phyloP scores from a whole-genome alignment of 2,329 filamentous ascomycete species.

The Didymella glomerata region DNA sequence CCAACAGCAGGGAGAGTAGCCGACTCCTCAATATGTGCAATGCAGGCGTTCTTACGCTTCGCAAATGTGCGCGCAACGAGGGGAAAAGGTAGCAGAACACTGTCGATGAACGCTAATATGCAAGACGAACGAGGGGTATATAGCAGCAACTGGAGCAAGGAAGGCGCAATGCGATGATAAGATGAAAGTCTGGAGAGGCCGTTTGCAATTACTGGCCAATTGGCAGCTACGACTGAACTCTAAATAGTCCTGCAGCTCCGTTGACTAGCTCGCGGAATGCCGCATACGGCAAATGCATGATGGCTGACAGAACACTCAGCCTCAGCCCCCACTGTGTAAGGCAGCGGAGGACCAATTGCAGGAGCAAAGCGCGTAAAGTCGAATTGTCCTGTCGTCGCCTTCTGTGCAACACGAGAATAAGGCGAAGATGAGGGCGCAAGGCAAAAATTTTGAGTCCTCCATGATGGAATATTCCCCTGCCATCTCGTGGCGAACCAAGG shows the following conservation, averaged over 20 bases:
- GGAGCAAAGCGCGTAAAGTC: neutral
- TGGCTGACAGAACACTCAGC: constrained; percentile 25
- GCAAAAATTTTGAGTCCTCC: neutral
- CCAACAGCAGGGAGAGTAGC: neutral
- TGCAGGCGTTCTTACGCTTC: neutral
- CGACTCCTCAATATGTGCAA: neutral
- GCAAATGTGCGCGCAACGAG: neutral
- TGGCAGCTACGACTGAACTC: neutral
- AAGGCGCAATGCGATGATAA: neutral
- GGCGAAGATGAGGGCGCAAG: constrained; percentile 6
- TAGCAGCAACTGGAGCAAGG: neutral
- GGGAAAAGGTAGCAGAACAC: neutral
- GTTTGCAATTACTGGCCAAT: constrained; percentile 13
- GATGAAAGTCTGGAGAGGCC: neutral
- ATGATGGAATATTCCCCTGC: neutral
- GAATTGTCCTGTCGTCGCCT: neutral
- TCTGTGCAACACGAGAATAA: neutral
- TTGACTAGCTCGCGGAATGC: constrained; percentile 22
- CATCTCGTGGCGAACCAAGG: constrained; percentile 7
- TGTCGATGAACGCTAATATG: neutral
- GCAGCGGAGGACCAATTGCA: constrained; percentile 11
- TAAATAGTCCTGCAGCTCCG: constrained; percentile 18
- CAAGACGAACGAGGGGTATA: neutral
- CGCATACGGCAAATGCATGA: constrained; percentile 29
- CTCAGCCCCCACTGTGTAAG: constrained; percentile 30